phyloP scores from a whole-genome alignment of 1,284 basidiomycete species.

The Rhodotorula sp. region DNA sequence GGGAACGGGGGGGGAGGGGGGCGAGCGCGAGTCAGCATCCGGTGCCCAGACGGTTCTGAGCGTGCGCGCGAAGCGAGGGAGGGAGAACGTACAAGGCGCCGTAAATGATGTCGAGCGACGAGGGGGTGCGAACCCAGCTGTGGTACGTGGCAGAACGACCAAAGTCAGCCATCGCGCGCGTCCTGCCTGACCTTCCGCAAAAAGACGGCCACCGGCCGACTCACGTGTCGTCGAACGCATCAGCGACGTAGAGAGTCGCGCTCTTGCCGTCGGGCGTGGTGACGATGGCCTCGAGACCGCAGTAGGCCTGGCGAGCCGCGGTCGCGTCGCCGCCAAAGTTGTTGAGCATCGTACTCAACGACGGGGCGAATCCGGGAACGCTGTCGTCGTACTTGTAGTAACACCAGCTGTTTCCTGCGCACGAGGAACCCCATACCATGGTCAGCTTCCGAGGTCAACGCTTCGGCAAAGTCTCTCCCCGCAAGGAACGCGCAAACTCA shows the following conservation, averaged over 20 bases:
- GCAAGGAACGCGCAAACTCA: neutral
- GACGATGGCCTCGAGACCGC: conserved; percentile 31
- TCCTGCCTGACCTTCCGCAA: rapidly evolving
- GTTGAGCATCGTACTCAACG: conserved; percentile 28
- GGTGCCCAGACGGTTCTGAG: no score
- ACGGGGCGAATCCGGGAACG: no score
- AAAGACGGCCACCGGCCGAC: neutral
- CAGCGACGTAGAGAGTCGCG: conserved; percentile 24
- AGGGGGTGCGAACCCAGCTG: conserved; percentile 34
- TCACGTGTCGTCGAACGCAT: conserved; percentile 33
- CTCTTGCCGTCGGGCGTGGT: conserved; percentile 22
- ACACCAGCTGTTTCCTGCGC: neutral
- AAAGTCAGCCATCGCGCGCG: no score
- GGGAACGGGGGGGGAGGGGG: no score
- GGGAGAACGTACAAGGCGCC: conserved; percentile 8
- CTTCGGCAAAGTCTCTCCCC: no score
- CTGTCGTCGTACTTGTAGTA: conserved; percentile 24
- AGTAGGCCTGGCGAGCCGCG: no score
- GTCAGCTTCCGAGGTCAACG: neutral
- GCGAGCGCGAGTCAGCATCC: no score
- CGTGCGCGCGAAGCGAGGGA: no score
- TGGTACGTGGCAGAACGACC: neutral
- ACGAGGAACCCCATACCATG: neutral
- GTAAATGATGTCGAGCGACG: conserved; percentile 34
- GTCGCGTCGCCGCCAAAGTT: conserved; percentile 30